These are phyloP conservation scores for Pelargonium australe DNA, from an alignment of 441 rosid genomes.

Conservation along the genomic window DNA sequence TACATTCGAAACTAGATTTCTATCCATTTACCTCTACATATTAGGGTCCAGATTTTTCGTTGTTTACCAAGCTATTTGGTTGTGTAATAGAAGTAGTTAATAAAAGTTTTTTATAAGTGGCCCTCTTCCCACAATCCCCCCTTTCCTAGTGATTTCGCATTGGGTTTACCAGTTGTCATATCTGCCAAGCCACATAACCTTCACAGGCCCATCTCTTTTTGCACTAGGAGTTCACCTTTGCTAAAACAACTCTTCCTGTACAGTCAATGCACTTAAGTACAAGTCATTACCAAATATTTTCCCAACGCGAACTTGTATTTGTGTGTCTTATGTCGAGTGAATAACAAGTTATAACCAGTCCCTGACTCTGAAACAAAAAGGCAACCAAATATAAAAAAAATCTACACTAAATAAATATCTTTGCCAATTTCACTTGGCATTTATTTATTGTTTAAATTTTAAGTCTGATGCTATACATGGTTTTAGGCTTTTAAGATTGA, in stretches of 20 bases:
- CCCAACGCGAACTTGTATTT: neutral
- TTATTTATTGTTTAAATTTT: neutral
- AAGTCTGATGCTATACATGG: slow-evolving; percentile 1
- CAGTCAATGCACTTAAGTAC: neutral
- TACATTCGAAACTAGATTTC: slow-evolving; percentile 5
- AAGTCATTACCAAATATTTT: neutral
- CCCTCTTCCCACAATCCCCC: no score
- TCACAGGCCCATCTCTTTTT: neutral
- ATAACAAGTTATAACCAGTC: neutral
- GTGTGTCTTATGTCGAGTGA: neutral
- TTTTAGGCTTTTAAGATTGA: slow-evolving; percentile 6
- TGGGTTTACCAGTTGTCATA: neutral
- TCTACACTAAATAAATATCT: no score
- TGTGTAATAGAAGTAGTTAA: no score
- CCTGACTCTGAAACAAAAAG: neutral
- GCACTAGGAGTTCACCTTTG: neutral
- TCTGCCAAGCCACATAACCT: neutral
- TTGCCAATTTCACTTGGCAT: neutral
- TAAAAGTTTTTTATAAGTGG: no score
- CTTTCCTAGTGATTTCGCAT: no score
- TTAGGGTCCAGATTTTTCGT: no score
- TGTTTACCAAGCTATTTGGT: no score
- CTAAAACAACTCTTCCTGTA: neutral
- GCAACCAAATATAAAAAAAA: no score
- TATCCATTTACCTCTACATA: neutral